phyloP scores from a whole-genome alignment of 192 early-diverging fungal genomes.

The Martensiomyces pterosporus region DNA sequence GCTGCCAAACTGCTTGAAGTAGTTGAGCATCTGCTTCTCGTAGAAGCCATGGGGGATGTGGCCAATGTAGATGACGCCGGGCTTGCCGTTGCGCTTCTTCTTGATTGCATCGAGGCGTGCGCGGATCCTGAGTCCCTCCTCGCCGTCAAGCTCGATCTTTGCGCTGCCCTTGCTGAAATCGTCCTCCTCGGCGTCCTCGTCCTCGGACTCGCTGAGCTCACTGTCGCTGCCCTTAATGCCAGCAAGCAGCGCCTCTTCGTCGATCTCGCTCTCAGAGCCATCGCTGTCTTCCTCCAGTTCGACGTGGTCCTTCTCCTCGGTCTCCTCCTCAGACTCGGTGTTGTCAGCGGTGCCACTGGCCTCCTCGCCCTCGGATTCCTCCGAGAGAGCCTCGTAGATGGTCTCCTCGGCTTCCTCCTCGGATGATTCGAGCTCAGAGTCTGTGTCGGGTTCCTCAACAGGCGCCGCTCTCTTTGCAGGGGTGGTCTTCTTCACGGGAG shows the following conservation, averaged over 20 bases:
- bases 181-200: slow-evolving; percentile 8
- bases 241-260: slow-evolving; percentile 39
- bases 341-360: slow-evolving; percentile 21
- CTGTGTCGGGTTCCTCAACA: slow-evolving; percentile 30
- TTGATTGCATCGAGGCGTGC: slow-evolving; percentile 5
- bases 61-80: slow-evolving; percentile 82
- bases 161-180: slow-evolving; percentile 11
- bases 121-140: slow-evolving; percentile 8
- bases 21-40: slow-evolving; percentile 84
- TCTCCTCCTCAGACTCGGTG: slow-evolving; percentile 1
- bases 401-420: slow-evolving; percentile 35
- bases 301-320: slow-evolving; percentile 12
- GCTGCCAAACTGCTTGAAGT: slow-evolving; percentile 92
- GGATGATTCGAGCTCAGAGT: slow-evolving; percentile 33
- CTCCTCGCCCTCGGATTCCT: slow-evolving; percentile 40
- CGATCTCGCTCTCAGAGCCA: slow-evolving; percentile 19
- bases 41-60: slow-evolving; percentile 95
- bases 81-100: slow-evolving; percentile 5
- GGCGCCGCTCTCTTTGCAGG: no score
- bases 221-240: slow-evolving; percentile 38
- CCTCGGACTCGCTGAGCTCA: slow-evolving; percentile 31
- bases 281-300: slow-evolving; percentile 26
- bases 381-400: slow-evolving; percentile 34
- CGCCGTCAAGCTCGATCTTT: slow-evolving; percentile 22
- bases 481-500: slow-evolving; percentile 9